Conservation (phyloP, 345 rosid species). For the Acer campestre region DNA sequence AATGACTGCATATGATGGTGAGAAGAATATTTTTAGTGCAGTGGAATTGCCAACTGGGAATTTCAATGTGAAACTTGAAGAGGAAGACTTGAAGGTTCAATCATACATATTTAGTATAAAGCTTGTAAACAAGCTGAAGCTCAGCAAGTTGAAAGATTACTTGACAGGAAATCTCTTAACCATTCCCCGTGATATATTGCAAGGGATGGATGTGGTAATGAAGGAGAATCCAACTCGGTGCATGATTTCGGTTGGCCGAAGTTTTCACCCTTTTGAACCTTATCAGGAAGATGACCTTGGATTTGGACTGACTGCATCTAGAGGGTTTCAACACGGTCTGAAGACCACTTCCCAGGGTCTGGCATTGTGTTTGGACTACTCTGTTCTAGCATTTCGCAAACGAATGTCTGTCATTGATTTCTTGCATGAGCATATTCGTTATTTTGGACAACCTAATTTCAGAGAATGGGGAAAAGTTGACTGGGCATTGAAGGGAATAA, state of each 20-base stretch:
- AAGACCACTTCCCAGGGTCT: constrained; percentile 77
- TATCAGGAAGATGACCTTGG: constrained; percentile 46
- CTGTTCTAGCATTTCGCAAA: constrained; percentile 72
- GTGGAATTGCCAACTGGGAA: constrained; percentile 52
- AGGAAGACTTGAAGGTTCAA: constrained; percentile 42
- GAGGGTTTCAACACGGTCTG: constrained; percentile 75
- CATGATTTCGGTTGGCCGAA: constrained; percentile 68
- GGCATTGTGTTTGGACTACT: constrained; percentile 75
- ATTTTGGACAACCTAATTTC: constrained; percentile 33
- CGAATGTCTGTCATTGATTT: constrained; percentile 59
- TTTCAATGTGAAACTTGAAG: constrained; percentile 43
- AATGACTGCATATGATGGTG: constrained; percentile 83
- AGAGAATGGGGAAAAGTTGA: constrained; percentile 38
- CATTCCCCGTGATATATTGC: constrained; percentile 74
- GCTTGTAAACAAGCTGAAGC: constrained; percentile 66
- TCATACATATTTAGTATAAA: constrained; percentile 47
- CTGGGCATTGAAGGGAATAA: constrained; percentile 45
- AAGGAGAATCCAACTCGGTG: constrained; percentile 73
- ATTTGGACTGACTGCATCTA: constrained; percentile 59
- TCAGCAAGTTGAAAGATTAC: constrained; percentile 62
- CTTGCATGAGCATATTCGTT: constrained; percentile 43
- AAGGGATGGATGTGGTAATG: constrained; percentile 90
- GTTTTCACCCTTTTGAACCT: constrained; percentile 46
- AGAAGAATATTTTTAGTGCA: constrained; percentile 81
- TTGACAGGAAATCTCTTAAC: constrained; percentile 33